These are phyloP conservation scores for Paxillus involutus DNA, from an alignment of 768 basidiomycete species.

Conservation along the genomic window DNA sequence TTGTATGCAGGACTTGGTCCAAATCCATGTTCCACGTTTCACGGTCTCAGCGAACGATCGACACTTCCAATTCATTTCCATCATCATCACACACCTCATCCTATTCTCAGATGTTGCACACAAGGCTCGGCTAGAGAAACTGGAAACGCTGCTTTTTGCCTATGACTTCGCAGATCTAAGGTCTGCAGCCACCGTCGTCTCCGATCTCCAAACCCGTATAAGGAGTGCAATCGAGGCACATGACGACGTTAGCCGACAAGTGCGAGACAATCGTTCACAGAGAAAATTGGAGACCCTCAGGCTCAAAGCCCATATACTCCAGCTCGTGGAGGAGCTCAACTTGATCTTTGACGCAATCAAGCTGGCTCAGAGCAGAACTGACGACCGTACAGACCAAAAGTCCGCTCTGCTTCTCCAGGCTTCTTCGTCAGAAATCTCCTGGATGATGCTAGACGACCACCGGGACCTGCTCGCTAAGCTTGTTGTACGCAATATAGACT, in stretches of 20 bases:
- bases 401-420: conserved; percentile 81
- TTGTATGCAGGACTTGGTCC: conserved; percentile 67
- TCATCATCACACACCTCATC: conserved; percentile 81
- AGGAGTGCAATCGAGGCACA: conserved; percentile 59
- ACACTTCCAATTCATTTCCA: conserved; percentile 84
- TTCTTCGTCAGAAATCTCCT: conserved; percentile 83
- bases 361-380: conserved; percentile 74
- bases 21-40: conserved; percentile 81
- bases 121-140: conserved; percentile 70
- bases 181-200: conserved; percentile 70
- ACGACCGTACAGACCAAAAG: conserved; percentile 67
- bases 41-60: conserved; percentile 81
- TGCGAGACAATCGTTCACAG: conserved; percentile 31
- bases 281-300: conserved; percentile 58
- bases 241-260: conserved; percentile 39
- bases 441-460: conserved; percentile 82
- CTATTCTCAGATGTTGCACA: conserved; percentile 89
- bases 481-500: conserved; percentile 75
- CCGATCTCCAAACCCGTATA: conserved; percentile 71
- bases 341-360: conserved; percentile 86
- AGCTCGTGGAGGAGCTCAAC: conserved; percentile 76
- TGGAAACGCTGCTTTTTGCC: conserved; percentile 81
- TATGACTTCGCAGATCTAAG: conserved; percentile 83
- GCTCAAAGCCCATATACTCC: conserved; percentile 69
- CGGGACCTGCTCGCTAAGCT: conserved; percentile 80